These are phyloP conservation scores for Claviceps sp. DNA, from an alignment of 2,329 filamentous ascomycete genomes.

Conservation along the genomic window DNA sequence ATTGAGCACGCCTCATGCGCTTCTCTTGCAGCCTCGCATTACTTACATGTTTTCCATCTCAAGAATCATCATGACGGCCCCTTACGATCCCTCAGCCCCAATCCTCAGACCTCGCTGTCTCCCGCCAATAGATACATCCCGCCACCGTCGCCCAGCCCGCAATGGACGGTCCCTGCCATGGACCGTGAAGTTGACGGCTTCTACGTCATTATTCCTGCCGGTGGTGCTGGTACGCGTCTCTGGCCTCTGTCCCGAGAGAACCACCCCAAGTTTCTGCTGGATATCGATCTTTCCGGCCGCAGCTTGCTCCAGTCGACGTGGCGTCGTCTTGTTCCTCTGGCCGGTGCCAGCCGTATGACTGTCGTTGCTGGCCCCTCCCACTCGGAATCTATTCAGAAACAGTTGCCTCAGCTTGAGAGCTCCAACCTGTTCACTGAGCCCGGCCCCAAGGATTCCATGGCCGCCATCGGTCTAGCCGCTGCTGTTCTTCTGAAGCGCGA, in stretches of 20 bases:
- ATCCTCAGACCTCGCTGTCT: constrained; percentile 6
- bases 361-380: constrained; percentile 14
- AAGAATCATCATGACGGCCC: constrained; percentile 5
- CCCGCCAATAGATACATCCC: constrained; percentile 7
- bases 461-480: constrained; percentile 14
- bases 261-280: constrained; percentile 15
- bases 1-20: neutral
- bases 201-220: constrained; percentile 15
- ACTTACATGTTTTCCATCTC: neutral
- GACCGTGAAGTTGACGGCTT: constrained; percentile 14
- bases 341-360: constrained; percentile 13
- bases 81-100: constrained; percentile 7
- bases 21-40: neutral
- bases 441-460: constrained; percentile 16
- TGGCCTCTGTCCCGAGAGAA: constrained; percentile 16
- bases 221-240: constrained; percentile 15
- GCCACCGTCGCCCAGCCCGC: constrained; percentile 6
- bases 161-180: constrained; percentile 6
- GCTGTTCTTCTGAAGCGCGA: constrained; percentile 13
- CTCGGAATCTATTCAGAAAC: constrained; percentile 12
- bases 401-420: constrained; percentile 12
- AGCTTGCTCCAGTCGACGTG: constrained; percentile 15
- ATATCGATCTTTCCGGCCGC: constrained; percentile 14
- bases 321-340: constrained; percentile 14
- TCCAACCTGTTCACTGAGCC: constrained; percentile 15